Conservation (phyloP, 129 eudicot genomes). For the Flaveria linearis region DNA sequence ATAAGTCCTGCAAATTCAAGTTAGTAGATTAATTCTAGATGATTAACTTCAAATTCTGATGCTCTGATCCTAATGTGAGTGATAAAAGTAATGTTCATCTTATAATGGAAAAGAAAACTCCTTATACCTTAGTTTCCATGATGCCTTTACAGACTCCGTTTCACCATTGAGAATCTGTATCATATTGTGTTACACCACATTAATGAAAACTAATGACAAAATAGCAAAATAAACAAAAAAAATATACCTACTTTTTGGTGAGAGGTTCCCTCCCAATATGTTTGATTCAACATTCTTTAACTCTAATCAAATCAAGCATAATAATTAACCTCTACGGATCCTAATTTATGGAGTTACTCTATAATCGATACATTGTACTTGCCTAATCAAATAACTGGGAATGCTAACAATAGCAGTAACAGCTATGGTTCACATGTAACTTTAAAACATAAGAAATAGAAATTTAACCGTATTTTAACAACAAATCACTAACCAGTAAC, state of each 20-base stretch:
- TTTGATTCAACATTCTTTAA: not conserved
- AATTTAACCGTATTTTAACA: not conserved
- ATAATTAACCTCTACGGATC: no score
- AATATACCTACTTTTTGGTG: no score
- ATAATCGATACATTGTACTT: not conserved
- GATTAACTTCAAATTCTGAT: not conserved
- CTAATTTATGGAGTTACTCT: not conserved
- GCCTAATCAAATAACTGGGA: not conserved
- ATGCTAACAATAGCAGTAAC: not conserved
- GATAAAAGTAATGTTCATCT: not conserved
- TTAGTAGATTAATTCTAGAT: not conserved
- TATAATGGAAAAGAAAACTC: not conserved
- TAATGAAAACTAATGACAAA: not conserved
- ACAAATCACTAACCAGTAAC: not conserved
- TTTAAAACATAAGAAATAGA: not conserved
- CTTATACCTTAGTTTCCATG: slow-evolving; percentile 74
- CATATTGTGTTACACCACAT: slow-evolving; percentile 23
- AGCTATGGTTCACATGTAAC: not conserved
- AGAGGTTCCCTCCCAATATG: no score
- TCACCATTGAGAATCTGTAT: slow-evolving; percentile 52
- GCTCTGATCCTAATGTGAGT: not conserved
- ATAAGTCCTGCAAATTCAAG: slow-evolving; percentile 60
- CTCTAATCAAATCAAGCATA: not conserved
- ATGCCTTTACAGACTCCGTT: slow-evolving; percentile 55
- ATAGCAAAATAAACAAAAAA: no score